Evolutionary conservation across 1,284 basidiomycete genomes (phyloP).

Genomic region (Pseudozyma flocculosa): DNA sequence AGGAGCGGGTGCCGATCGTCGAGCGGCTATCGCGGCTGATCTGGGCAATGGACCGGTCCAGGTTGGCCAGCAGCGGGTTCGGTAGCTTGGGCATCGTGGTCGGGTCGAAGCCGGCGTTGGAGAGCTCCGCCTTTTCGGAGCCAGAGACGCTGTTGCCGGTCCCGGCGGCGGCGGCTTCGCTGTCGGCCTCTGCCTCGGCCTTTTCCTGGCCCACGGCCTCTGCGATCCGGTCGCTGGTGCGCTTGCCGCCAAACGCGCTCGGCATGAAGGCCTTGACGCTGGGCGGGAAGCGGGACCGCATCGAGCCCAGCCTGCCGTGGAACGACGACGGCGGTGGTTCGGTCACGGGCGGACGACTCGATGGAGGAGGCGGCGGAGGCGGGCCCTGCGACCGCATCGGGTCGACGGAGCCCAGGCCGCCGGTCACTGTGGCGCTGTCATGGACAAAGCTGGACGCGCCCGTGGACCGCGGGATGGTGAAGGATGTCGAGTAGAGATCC

Average conservation of each 20-base stretch:
- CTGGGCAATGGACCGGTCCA: slow-evolving; percentile 10
- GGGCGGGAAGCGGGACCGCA: slow-evolving; percentile 52
- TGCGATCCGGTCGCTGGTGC: slow-evolving; percentile 47
- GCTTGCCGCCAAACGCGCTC: slow-evolving; percentile 49
- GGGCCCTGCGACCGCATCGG: slow-evolving; percentile 5
- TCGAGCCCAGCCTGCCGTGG: slow-evolving; percentile 43
- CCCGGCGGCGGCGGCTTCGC: not conserved
- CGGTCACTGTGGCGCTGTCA: slow-evolving; percentile 10
- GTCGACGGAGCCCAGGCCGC: slow-evolving; percentile 7
- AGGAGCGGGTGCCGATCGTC: slow-evolving; percentile 46
- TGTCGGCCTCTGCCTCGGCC: slow-evolving; percentile 26
- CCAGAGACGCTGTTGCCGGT: not conserved
- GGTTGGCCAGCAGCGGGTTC: slow-evolving; percentile 8
- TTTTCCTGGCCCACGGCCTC: slow-evolving; percentile 45
- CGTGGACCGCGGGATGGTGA: slow-evolving; percentile 43
- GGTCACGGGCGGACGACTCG: slow-evolving; percentile 7
- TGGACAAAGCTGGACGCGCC: slow-evolving; percentile 25
- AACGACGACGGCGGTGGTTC: slow-evolving; percentile 34
- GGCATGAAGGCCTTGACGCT: slow-evolving; percentile 55
- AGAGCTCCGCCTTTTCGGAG: slow-evolving; percentile 1
- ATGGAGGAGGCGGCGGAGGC: slow-evolving; percentile 4
- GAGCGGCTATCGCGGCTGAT: slow-evolving; percentile 47
- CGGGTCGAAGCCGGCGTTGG: not conserved
- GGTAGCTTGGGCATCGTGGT: slow-evolving; percentile 5
- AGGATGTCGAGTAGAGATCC: slow-evolving; percentile 50